phyloP scores from a whole-genome alignment of 1,284 basidiomycete species.

The Cryptococcus deneoformans region DNA sequence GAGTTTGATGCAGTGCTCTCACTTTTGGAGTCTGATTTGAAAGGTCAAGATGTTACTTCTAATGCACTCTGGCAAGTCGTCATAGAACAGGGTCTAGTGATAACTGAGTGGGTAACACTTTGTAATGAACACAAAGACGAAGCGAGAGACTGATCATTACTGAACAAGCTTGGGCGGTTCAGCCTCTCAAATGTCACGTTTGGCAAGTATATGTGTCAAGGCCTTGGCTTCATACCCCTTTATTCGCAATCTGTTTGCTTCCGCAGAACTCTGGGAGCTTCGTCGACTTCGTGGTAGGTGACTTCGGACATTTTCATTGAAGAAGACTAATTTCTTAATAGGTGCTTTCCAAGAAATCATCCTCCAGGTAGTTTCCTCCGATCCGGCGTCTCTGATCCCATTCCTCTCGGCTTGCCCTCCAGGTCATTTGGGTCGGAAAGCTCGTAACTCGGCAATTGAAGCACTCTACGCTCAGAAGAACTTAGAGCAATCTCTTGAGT shows the following conservation, averaged over 20 bases:
- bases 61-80: slow-evolving; percentile 4
- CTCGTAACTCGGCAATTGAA: background rate
- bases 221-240: background rate
- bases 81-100: background rate
- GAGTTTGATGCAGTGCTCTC: slow-evolving; percentile 3
- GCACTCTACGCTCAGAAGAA: background rate
- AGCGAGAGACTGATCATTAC: background rate
- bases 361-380: background rate
- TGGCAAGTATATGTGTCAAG: background rate
- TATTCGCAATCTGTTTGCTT: background rate
- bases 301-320: no score
- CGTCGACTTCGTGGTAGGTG: background rate
- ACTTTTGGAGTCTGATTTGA: background rate
- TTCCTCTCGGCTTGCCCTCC: slow-evolving; percentile 5
- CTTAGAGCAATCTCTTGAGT: background rate
- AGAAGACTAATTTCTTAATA: background rate
- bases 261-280: slow-evolving; percentile 10
- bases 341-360: slow-evolving; percentile 3
- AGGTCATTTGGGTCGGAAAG: slow-evolving; percentile 4
- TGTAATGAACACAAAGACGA: background rate
- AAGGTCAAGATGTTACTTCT: background rate
- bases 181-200: slow-evolving; percentile 3
- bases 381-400: background rate
- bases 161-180: slow-evolving; percentile 2
- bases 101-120: slow-evolving; percentile 9